Base-by-base conservation (phyloP, 768 basidiomycete species). In the Suillus fuscotomentosus region DNA sequence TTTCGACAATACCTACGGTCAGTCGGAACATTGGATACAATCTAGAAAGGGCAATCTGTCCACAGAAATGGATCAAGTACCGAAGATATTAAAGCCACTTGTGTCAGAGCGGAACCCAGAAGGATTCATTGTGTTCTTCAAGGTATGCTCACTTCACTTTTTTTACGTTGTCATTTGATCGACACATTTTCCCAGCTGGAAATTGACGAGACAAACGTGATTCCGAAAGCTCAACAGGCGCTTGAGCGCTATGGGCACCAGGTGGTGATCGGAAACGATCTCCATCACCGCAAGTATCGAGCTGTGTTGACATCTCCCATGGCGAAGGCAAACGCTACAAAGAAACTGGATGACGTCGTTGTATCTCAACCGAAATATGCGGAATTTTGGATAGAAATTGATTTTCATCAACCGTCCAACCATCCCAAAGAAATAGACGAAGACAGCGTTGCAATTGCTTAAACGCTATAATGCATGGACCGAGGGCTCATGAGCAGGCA, bases 61-160 rank as follows among this genome's bases (percentile, higher is more conserved):
- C 53, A 92, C 98, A 63, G 96, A 99, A 76, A 99, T 99, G 97
- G 97, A 99, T 72, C 95, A 98, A 75, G 96, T 99, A 0, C 97
- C 97, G 9, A 99, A 99, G 77, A 89, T 98, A 41, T 80, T 99
- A 54, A 92, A 93, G 75, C 91, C 95, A 0, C 81, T 99, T 79
- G 95, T 98, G 7, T 88, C 91, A 53, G 94, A 99, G 74, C 99
- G 97, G 97, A 90, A 88, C 1, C 87, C 83, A 8, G 87, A 92
- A 54, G 96, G 94, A 0, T 99, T 88, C 73, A 89, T 98, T 47
- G 94, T 99, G 45, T 97, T 95, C 0, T 99, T 99, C 86, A 99
- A 99, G 86, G 97, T 95, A 62, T 22, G 74, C 65, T 43, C 34
- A 56, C 5, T 42, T 48, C 14, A 27, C 3, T 3, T 6, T 54